Evolutionary conservation across 2,329 filamentous ascomycete species (phyloP), one percentile per base, ranked within the genome.

Genomic region (Diaporthe vexans): DNA sequence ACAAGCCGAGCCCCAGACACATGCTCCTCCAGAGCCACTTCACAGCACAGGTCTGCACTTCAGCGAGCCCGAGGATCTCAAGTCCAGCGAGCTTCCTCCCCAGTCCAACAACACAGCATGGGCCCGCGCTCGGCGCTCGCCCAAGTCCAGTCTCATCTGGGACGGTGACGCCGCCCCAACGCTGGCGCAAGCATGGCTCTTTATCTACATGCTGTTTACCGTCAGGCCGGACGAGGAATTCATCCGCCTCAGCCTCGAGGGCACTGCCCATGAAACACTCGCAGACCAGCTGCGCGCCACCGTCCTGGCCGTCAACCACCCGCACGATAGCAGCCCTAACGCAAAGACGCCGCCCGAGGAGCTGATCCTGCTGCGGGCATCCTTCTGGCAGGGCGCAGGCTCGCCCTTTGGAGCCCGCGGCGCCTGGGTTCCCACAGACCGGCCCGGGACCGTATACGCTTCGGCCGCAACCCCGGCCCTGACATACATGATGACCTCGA

Each of bases 321-420:
- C 88, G 1, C 40, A 24, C 8, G 65, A 24, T 5, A 76, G 80
- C 75, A 77, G 81, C 61, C 80, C 79, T 33, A 76, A 43, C 43
- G 5, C 82, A 10, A 81, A 83, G 1, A n/a, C 40, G 4, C 83
- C 79, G 3, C 83, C 79, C 74, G 73, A 74, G 21, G 80, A 81
- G 68, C 77, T 81, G 13, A 79, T 90, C 65, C 79, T 88, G 71
- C 84, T 88, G 73, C 86, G 88, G 76, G 85, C 85, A 81, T 86
- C 91, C 46, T 93, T 94, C 85, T 94, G 92, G 91, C 92, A 93
- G 79, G 92, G 92, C 59, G 92, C 92, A 40, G 91, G 88, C 24
- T 92, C 91, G 1, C 92, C 92, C 9, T 88, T 93, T 73, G 92
- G 92, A 15, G 84, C 91, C 59, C 91, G 91, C 29, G 87, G 91